Evolutionary conservation across 768 basidiomycete species (phyloP), one percentile per base, ranked within the genome.

Genomic region (Lenzites betulinus): DNA sequence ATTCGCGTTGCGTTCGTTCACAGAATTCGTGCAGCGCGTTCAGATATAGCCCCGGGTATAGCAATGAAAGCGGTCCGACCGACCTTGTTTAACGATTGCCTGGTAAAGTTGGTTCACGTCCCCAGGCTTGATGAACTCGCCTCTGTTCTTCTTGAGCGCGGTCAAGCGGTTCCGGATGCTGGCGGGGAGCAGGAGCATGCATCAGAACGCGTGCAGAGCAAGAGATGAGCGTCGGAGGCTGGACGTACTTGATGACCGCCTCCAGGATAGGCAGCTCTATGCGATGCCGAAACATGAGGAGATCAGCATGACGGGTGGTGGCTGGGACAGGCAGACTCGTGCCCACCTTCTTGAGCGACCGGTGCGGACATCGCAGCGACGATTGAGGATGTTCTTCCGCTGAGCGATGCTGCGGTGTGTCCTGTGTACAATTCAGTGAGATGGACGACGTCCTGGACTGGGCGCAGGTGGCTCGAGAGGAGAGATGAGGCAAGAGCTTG

Each of bases 151-250:
- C 83, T 95, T 95, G 73, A 95, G 85, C 12, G 87, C 95, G 8
- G 95, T 96, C 49, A 99, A 85, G 64, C 96, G 86, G 75, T 97
- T 96, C 59, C 96, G 87, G 73, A 98, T 95, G 75, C 93, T 96
- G 73, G 46, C 5, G 50, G 36, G 23, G 49, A 33, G 26, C 11
- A 43, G 11, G 51, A 18, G 13, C 20, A 65, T 64, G 63, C 63
- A 67, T 71, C 41, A 62, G 52, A 33, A 47, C 49, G 33, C 26
- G 48, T 12, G 25, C 11, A 15, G 20, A 50, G 25, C 7, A 26
- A 20, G 9, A 38, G 71, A 71, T 28, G 66, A 65, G n/a, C 51
- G 64, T 54, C 54, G n/a, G 36, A 52, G 58, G 54, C 59, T 64
- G 55, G 39, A 71, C 77, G 51, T 66, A 94, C 94, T 92, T 90